phyloP scores from a whole-genome alignment of 768 basidiomycete species.

The Boletellus sp. region DNA sequence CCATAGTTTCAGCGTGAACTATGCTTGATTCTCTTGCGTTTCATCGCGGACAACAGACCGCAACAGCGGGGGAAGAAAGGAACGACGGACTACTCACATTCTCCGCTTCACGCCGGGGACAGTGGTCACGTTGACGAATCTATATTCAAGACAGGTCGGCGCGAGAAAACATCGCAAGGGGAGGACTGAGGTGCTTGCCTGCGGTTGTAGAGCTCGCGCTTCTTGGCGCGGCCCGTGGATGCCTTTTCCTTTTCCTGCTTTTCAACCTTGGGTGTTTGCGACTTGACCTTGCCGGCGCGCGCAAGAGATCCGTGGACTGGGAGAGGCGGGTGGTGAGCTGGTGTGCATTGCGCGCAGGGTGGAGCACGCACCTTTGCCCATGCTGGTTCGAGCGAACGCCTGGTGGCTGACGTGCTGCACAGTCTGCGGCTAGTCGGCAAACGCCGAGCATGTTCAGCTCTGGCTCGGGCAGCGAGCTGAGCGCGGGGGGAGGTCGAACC shows the following conservation, averaged over 20 bases:
- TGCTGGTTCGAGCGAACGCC: slow-evolving; percentile 44
- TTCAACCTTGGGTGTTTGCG: slow-evolving; percentile 96
- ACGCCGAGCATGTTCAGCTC: neutral
- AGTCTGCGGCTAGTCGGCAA: slow-evolving; percentile 38
- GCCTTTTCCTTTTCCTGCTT: slow-evolving; percentile 98
- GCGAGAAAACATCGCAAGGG: neutral
- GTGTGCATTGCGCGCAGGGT: neutral
- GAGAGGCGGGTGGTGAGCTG: neutral
- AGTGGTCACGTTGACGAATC: slow-evolving; percentile 90
- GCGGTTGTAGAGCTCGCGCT: slow-evolving; percentile 88
- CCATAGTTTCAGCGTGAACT: slow-evolving; percentile 92
- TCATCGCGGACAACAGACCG: slow-evolving; percentile 18
- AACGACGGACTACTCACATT: slow-evolving; percentile 69
- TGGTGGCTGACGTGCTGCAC: slow-evolving; percentile 34
- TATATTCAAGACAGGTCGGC: slow-evolving; percentile 25
- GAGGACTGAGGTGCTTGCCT: slow-evolving; percentile 49
- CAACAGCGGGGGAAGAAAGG: slow-evolving; percentile 30
- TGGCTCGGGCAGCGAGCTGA: too few species aligned
- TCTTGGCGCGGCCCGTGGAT: slow-evolving; percentile 95
- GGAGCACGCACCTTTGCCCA: slow-evolving; percentile 60
- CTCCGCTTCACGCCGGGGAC: slow-evolving; percentile 86
- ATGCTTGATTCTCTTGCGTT: slow-evolving; percentile 56
- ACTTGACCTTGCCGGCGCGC: slow-evolving; percentile 99
- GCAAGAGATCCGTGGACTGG: slow-evolving; percentile 98
- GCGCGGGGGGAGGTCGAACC: too few species aligned